Percentiles rank a stretch among this genome's conserved stretches.
phyloP scores from a whole-genome alignment of 441 rosid species.

The Euphorbia celastroides region DNA sequence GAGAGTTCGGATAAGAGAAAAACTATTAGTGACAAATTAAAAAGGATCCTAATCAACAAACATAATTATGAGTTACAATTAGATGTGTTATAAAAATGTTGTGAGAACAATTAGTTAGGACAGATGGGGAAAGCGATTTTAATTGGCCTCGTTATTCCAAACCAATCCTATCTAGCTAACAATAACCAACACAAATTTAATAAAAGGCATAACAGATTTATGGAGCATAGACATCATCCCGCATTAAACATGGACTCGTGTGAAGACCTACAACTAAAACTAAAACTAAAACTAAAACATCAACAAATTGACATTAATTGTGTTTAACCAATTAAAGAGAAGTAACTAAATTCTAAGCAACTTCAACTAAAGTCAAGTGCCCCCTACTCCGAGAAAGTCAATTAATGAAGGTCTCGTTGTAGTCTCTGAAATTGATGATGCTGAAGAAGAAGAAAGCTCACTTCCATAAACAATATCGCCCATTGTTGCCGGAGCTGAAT shows the following conservation, averaged over 20 bases:
- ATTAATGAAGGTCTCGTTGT: slow-evolving; percentile 51
- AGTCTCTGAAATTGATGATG: slow-evolving; percentile 24
- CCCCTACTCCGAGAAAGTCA: slow-evolving; percentile 97
- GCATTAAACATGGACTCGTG: slow-evolving; percentile 21
- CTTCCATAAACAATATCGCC: slow-evolving; percentile 29
- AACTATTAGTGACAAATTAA: no score
- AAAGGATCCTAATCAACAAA: no score
- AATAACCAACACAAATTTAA: background rate
- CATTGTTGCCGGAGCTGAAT: slow-evolving; percentile 1
- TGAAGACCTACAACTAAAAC: background rate
- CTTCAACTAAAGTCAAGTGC: slow-evolving; percentile 51
- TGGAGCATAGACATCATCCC: slow-evolving; percentile 11
- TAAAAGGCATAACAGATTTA: background rate
- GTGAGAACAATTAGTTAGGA: no score
- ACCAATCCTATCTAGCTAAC: slow-evolving; percentile 10
- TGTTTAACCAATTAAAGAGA: no score
- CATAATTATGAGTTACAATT: no score
- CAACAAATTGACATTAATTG: background rate
- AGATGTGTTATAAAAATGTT: no score
- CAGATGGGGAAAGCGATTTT: background rate
- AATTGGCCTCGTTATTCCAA: background rate
- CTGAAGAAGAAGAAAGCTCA: slow-evolving; percentile 17
- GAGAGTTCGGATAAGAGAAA: no score
- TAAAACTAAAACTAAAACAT: background rate
- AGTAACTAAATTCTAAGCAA: background rate